These are phyloP conservation scores for Pestalotiopsis sp. DNA, from an alignment of 2,329 filamentous ascomycete species.

Conservation along the genomic window DNA sequence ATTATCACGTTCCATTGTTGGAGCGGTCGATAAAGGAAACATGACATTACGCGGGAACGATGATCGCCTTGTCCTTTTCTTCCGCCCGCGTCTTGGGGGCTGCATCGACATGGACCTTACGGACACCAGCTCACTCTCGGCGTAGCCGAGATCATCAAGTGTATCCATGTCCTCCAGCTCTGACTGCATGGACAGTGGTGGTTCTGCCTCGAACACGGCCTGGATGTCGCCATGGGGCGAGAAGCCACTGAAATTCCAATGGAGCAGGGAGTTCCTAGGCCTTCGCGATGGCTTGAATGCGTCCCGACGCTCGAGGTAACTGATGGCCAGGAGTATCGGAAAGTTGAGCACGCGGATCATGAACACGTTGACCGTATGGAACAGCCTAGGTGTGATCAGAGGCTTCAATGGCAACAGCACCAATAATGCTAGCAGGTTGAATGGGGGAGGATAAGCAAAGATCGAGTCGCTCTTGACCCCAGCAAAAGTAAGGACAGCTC, in stretches of 20 bases:
- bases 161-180: slow-evolving; percentile 38
- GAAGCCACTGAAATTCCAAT: slow-evolving; percentile 49
- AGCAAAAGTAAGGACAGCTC: slow-evolving; percentile 73
- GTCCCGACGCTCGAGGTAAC: slow-evolving; percentile 61
- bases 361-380: slow-evolving; percentile 73
- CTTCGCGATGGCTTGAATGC: slow-evolving; percentile 31
- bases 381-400: slow-evolving; percentile 62
- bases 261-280: slow-evolving; percentile 21
- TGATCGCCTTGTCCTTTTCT: background rate
- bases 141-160: slow-evolving; percentile 31
- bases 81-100: background rate
- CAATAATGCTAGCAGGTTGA: slow-evolving; percentile 69
- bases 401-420: slow-evolving; percentile 69
- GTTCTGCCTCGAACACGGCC: slow-evolving; percentile 61
- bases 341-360: slow-evolving; percentile 65
- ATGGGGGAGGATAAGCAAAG: slow-evolving; percentile 70
- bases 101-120: slow-evolving; percentile 7
- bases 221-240: slow-evolving; percentile 64
- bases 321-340: slow-evolving; percentile 64
- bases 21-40: slow-evolving; percentile 7
- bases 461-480: slow-evolving; percentile 74
- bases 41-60: background rate
- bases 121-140: slow-evolving; percentile 14
- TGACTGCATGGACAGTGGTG: slow-evolving; percentile 45
- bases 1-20: slow-evolving; percentile 1